phyloP scores from a whole-genome alignment of 1,139 yeast species.

The Petasospora fabianii region DNA sequence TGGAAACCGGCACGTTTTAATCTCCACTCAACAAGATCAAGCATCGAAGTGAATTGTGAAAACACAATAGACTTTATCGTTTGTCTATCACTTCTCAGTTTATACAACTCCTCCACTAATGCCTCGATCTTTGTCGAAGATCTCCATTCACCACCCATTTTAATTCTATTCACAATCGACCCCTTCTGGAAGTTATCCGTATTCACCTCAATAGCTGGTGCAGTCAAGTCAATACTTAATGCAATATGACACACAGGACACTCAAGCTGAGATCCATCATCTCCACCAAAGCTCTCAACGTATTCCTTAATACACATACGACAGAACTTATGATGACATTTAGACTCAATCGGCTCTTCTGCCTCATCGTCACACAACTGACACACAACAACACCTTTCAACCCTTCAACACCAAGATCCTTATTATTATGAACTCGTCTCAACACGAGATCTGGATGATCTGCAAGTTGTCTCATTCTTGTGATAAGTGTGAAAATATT shows the following conservation, averaged over 20 bases:
- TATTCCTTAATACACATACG: constrained; percentile 89
- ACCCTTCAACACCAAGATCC: constrained; percentile 28
- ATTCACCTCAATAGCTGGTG: constrained; percentile 80
- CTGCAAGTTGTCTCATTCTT: constrained; percentile 96
- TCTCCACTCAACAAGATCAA: constrained; percentile 94
- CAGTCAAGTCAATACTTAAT: constrained; percentile 82
- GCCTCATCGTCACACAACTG: constrained; percentile 97
- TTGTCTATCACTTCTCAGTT: constrained; percentile 76
- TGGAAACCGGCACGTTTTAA: constrained; percentile 89
- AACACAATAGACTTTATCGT: constrained; percentile 95
- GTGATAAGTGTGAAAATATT: constrained; percentile 94
- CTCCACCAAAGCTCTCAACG: constrained; percentile 75
- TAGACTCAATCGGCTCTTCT: constrained; percentile 92
- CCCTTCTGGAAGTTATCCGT: constrained; percentile 62
- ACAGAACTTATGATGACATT: constrained; percentile 91
- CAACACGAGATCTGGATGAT: constrained; percentile 93
- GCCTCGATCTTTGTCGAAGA: constrained; percentile 97
- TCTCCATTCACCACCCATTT: constrained; percentile 67
- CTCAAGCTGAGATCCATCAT: constrained; percentile 52
- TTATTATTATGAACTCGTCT: constrained; percentile 54
- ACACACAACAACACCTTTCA: constrained; percentile 69
- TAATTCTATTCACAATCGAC: constrained; percentile 84
- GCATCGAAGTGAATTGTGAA: constrained; percentile 95
- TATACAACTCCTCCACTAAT: constrained; percentile 85
- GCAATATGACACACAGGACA: constrained; percentile 98